Conservation (phyloP, 352 stramenopile genomes). For the Pythium utonaiense region DNA sequence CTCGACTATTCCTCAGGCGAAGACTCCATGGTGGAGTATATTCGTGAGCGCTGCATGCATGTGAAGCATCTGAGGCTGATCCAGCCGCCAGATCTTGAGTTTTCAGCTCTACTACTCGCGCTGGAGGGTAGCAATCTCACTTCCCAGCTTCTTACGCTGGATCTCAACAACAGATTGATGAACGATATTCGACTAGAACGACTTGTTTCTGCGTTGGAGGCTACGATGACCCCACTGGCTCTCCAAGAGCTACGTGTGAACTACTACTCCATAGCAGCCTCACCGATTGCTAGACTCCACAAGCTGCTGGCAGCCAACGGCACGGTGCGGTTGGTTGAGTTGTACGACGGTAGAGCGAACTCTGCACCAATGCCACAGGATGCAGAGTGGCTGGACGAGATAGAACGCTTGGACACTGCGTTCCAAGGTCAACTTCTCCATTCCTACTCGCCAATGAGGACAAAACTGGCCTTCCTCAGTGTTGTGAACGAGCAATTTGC, state of each 20-base stretch:
- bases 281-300: not conserved
- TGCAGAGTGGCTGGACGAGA: not conserved
- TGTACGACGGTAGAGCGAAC: not conserved
- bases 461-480: not conserved
- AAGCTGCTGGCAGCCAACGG: not conserved
- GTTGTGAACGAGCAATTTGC: not conserved
- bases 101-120: not conserved
- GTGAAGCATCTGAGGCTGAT: not conserved
- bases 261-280: not conserved
- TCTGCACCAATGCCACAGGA: too few species aligned
- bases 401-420: not conserved
- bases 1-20: not conserved
- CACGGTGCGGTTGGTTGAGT: not conserved
- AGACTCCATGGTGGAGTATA: not conserved
- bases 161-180: not conserved
- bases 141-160: not conserved
- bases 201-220: not conserved
- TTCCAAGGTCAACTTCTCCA: not conserved
- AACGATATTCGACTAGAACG: not conserved
- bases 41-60: not conserved
- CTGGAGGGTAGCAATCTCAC: not conserved
- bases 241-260: not conserved
- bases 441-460: not conserved
- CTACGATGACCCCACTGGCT: not conserved
- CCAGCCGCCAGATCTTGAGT: not conserved